Percentiles rank a stretch among this genome's conserved stretches.
Conservation (phyloP, 768 basidiomycete genomes). For the Collybia sp. region DNA sequence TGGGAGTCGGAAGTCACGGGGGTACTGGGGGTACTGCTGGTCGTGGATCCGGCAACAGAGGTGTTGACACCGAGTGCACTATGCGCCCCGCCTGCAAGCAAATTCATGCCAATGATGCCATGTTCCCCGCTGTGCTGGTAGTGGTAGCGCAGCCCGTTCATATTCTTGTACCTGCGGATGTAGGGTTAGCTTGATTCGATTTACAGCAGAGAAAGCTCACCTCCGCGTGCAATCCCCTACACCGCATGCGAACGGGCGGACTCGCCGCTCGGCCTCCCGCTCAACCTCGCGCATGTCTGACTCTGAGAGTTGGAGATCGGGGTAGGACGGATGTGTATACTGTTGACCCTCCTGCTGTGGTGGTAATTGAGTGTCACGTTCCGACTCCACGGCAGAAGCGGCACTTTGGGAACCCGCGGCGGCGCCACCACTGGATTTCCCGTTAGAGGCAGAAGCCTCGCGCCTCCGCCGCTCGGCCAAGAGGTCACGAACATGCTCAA, state of each 20-base stretch:
- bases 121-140: constrained; percentile 97
- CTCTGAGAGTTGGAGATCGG: constrained; percentile 48
- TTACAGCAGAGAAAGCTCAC: too few species aligned
- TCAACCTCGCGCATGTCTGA: constrained; percentile 69
- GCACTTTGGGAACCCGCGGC: not conserved
- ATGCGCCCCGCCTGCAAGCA: constrained; percentile 75
- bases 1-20: too few species aligned
- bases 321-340: constrained; percentile 17
- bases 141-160: constrained; percentile 96
- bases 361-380: not conserved
- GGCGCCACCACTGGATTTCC: constrained; percentile 10
- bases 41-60: too few species aligned
- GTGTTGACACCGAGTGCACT: too few species aligned
- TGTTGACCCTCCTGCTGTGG: constrained; percentile 1
- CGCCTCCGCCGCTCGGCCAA: constrained; percentile 53
- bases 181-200: too few species aligned
- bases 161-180: constrained; percentile 74
- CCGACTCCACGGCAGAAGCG: too few species aligned
- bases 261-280: constrained; percentile 77
- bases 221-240: constrained; percentile 82
- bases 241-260: constrained; percentile 86
- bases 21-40: too few species aligned
- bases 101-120: constrained; percentile 80
- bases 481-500: constrained; percentile 71
- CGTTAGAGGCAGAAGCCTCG: constrained; percentile 18